phyloP scores from a whole-genome alignment of 495 filamentous ascomycete genomes.

The Tetracladium setigerum region DNA sequence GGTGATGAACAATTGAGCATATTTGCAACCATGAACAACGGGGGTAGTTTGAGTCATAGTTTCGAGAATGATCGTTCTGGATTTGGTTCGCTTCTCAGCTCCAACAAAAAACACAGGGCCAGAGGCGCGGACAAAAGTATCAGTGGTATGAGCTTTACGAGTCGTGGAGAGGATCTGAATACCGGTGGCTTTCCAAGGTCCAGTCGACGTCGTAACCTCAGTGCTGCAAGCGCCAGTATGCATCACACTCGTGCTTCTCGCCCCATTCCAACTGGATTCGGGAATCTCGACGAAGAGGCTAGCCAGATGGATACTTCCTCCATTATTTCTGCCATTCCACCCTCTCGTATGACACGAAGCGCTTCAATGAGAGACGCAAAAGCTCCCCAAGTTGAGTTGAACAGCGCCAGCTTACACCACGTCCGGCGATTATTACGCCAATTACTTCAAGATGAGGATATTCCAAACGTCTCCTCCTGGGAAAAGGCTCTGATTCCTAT shows the following conservation, averaged over 20 bases:
- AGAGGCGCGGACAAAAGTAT: constrained; percentile 65
- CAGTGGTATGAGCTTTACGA: constrained; percentile 51
- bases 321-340: constrained; percentile 34
- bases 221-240: constrained; percentile 58
- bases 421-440: constrained; percentile 79
- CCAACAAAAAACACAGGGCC: constrained; percentile 67
- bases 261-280: constrained; percentile 30
- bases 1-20: constrained; percentile 89
- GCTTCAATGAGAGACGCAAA: constrained; percentile 75
- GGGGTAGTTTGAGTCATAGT: constrained; percentile 32
- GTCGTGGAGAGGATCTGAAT: constrained; percentile 48
- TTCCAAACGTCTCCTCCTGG: constrained; percentile 70
- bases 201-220: constrained; percentile 65
- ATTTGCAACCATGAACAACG: constrained; percentile 57
- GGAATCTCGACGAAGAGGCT: constrained; percentile 17
- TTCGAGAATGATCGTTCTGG: constrained; percentile 40
- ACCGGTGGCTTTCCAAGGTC: constrained; percentile 19
- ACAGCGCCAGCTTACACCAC: constrained; percentile 79
- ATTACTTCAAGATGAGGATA: constrained; percentile 65
- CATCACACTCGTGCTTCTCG: constrained; percentile 59
- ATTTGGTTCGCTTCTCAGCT: constrained; percentile 45
- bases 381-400: constrained; percentile 72
- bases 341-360: constrained; percentile 64
- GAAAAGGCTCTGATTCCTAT: constrained; percentile 89
- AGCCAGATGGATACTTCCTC: constrained; percentile 22